phyloP scores from a whole-genome alignment of 129 eudicot species.

The Tanacetum coccineum region DNA sequence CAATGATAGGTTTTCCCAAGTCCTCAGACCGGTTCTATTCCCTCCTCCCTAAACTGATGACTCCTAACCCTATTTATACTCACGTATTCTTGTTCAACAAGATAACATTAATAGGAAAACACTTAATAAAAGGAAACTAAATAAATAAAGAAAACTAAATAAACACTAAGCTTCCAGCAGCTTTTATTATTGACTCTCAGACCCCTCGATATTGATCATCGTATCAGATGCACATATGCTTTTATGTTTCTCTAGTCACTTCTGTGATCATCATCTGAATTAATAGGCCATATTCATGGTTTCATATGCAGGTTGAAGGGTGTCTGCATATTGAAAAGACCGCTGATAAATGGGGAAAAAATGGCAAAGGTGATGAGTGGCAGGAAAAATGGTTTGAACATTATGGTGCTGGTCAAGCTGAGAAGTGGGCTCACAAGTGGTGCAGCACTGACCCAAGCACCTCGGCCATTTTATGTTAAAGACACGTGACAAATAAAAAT shows the following conservation, averaged over 20 bases:
- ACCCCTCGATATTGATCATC: too few species aligned
- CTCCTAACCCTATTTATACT: too few species aligned
- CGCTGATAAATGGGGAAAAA: conserved; percentile 96
- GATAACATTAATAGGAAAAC: too few species aligned
- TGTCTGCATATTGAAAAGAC: conserved; percentile 73
- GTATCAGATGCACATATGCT: not conserved
- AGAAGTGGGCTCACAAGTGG: conserved; percentile 98
- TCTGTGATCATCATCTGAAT: conserved; percentile 13
- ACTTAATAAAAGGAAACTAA: too few species aligned
- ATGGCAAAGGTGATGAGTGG: conserved; percentile 81
- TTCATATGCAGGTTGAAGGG: conserved; percentile 62
- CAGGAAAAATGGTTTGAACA: conserved; percentile 91
- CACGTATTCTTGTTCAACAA: too few species aligned
- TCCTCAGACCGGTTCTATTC: too few species aligned
- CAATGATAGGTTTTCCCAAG: too few species aligned
- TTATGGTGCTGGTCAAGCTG: conserved; percentile 83
- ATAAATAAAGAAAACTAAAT: too few species aligned
- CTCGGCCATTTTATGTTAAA: not conserved
- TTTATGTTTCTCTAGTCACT: conserved; percentile 5
- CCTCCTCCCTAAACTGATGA: too few species aligned
- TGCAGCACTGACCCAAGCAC: conserved; percentile 88
- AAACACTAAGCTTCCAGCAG: too few species aligned
- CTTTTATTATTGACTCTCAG: too few species aligned
- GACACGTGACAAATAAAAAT: not conserved
- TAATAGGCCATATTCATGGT: not conserved